Base-by-base conservation (phyloP, 805 yeast species). In the Danielia reshetovae region DNA sequence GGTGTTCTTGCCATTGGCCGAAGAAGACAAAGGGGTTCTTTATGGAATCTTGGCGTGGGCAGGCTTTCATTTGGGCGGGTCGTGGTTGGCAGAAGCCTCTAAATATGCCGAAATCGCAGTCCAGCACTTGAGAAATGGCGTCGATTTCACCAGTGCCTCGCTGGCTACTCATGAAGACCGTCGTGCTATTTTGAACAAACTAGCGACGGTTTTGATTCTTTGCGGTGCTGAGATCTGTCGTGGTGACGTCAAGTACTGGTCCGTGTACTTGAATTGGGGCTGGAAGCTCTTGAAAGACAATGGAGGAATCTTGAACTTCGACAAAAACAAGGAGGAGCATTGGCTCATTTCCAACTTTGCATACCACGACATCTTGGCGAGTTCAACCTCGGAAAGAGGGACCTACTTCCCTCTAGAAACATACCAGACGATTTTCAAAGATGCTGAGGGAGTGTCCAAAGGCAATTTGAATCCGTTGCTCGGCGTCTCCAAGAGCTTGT, bases 151-250 rank as follows among this genome's bases (percentile, higher is more conserved):
- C 9, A 46, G 45, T 7, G 39, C 36, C 5, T 29, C 43, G 2
- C 32, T 37, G 29, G 42, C 37, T 7, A 51, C 53, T 13, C 43
- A 21, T 15, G 45, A 41, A 28, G 61, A 59, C 41, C 55, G 68
- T 18, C 60, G 65, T 34, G 32, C 57, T 7, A 54, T 65, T 11
- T 52, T 72, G 23, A 49, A 60, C 43, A 70, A 80, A 39, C 53
- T 85, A 29, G 89, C 94, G 1, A 74, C 81, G 12, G 63, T 81
- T 34, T 58, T 85, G 42, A 75, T 85, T 33, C 64, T 85, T 32
- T 75, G 84, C 45, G 86, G 83, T n/a, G 89, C 85, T 1, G 88
- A 84, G 51, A 82, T 85, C 34, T 85, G 90, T 58, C 73, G 78
- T 43, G 95, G 95, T 6, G 94, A 85, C 54, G 86, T 83, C 23